Conservation (phyloP, 2,329 filamentous ascomycete species). For the Ceratocystiopsis sp. region DNA sequence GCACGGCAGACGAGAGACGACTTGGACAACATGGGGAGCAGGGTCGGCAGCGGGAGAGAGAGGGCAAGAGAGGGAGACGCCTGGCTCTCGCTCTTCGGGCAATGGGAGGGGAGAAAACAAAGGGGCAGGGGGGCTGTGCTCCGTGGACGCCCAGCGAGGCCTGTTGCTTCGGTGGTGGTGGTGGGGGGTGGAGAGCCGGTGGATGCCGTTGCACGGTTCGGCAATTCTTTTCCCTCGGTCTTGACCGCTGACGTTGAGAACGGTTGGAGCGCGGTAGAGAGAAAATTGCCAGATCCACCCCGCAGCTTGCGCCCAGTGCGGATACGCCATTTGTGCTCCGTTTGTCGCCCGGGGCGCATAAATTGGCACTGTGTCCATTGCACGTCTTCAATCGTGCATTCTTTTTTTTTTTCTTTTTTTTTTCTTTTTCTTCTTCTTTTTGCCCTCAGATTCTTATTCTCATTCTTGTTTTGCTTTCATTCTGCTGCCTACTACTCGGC, state of each 20-base stretch:
- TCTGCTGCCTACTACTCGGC: constrained; percentile 27
- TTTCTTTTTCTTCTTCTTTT: not conserved
- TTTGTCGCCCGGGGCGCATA: too few species aligned
- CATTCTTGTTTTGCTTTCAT: constrained; percentile 11
- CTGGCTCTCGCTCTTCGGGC: too few species aligned
- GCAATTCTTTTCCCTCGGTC: constrained; percentile 7
- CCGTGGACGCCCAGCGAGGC: not conserved
- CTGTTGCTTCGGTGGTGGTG: not conserved
- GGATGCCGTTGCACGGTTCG: not conserved
- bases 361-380: too few species aligned
- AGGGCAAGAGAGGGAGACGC: not conserved
- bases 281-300: constrained; percentile 1
- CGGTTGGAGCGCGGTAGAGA: not conserved
- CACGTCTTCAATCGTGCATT: too few species aligned
- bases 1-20: constrained; percentile 32
- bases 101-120: too few species aligned
- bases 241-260: constrained; percentile 2
- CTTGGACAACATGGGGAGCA: constrained; percentile 36
- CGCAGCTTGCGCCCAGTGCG: too few species aligned
- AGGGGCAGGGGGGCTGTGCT: not conserved
- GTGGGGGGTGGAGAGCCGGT: too few species aligned
- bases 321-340: too few species aligned
- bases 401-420: not conserved
- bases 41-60: not conserved
- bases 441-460: too few species aligned